Evolutionary conservation across 805 yeast genomes (phyloP), one percentile per base, ranked within the genome.

Genomic region (Wickerhamiella kurtzmanii): DNA sequence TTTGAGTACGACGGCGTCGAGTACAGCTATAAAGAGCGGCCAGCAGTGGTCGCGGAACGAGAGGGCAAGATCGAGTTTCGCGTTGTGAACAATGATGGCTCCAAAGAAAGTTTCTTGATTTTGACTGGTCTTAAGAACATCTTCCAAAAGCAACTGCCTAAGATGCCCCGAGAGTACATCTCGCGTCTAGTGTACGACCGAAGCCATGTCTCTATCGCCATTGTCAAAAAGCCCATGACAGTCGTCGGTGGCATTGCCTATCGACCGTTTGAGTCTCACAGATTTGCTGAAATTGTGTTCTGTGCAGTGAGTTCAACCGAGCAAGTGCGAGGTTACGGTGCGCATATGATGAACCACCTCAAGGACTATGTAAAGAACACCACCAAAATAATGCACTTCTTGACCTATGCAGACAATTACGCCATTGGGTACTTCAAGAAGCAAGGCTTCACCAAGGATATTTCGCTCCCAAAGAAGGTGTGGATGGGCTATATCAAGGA

Each of bases 401-500:
- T 89, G 52, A 89, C 97, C 1, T 89, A 92, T 67, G 99, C 99
- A 3, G 99, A 92, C 70, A 92, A 92, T 65, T 92, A 92, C 64
- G 99, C 99, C 48, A 89, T 92, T 64, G 99, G 99, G 2, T 92
- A 89, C 64, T 92, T 92, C 72, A 89, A 89, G 59, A 92, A 92
- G 60, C 99, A 92, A 65, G 99, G 99, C 1, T 92, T 92, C 65
- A 88, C 96, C 16, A 92, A 92, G 62, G 96, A 89, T 50, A 83
- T 92, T 36, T 74, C 95, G 5, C 72, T 92, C 48, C 92, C 89
- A 35, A 82, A 80, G 53, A 75, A 77, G 44, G 73, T 80, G 32
- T 92, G 99, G 99, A 85, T 86, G 92, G 99, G 99, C 2, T 92
- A 92, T 64, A 92, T 92, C 60, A 92, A 92, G 64, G 98, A 92